A percentile compares a stretch with the other conserved stretches of the same genome.
Conservation (phyloP, 306 rosid species). For the Glycyrrhiza uralensis region DNA sequence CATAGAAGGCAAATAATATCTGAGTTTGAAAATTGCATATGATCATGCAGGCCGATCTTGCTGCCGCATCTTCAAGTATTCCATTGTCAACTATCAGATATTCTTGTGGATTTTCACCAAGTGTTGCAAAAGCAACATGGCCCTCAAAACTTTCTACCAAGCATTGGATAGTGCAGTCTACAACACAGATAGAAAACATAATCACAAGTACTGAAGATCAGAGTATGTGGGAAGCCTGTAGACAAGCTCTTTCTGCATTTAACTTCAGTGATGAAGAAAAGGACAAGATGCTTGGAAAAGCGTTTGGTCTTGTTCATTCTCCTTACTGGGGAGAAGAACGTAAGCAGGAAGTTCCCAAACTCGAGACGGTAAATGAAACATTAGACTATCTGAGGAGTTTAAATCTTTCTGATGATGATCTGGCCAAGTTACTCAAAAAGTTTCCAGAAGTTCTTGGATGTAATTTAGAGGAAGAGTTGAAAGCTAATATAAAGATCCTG, state of each 20-base stretch:
- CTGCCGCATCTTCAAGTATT: slow-evolving; percentile 35
- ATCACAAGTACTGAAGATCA: slow-evolving; percentile 51
- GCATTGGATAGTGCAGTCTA: slow-evolving; percentile 58
- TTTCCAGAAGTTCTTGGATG: slow-evolving; percentile 97
- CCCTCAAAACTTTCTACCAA: slow-evolving; percentile 31
- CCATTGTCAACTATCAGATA: slow-evolving; percentile 14
- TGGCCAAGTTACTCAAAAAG: slow-evolving; percentile 74
- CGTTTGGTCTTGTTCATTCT: slow-evolving; percentile 76
- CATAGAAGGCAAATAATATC: neutral
- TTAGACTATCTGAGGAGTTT: slow-evolving; percentile 70
- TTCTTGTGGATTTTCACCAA: slow-evolving; percentile 28
- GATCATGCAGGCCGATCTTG: slow-evolving; percentile 41
- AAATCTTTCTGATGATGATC: slow-evolving; percentile 73
- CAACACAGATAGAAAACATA: slow-evolving; percentile 45
- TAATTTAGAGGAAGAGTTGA: slow-evolving; percentile 64
- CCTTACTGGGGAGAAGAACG: slow-evolving; percentile 98
- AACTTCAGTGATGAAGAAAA: slow-evolving; percentile 65
- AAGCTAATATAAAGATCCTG: slow-evolving; percentile 61
- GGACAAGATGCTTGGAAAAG: slow-evolving; percentile 87
- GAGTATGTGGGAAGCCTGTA: slow-evolving; percentile 69
- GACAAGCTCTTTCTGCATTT: slow-evolving; percentile 51
- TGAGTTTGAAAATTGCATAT: slow-evolving; percentile 9
- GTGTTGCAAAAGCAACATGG: slow-evolving; percentile 29
- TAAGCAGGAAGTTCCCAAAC: slow-evolving; percentile 50
- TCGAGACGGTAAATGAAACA: slow-evolving; percentile 46